Percentiles rank a stretch among this genome's conserved stretches.
phyloP scores from a whole-genome alignment of 768 basidiomycete species.

The Pulveroboletus ravenelii region DNA sequence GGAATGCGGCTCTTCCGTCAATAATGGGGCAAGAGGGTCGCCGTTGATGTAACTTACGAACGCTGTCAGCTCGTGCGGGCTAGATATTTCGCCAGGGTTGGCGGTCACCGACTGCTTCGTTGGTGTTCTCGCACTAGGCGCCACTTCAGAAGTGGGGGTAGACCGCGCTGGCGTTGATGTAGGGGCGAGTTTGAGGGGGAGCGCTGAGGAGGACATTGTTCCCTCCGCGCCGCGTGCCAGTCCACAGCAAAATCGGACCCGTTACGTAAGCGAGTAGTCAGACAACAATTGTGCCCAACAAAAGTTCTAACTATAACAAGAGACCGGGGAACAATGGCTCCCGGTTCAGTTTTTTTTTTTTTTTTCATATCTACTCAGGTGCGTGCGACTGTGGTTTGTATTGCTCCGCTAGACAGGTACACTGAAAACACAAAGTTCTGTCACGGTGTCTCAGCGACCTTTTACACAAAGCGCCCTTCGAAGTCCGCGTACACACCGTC shows the following conservation, averaged over 20 bases:
- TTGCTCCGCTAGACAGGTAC: too few species aligned
- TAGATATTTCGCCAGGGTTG: conserved; percentile 67
- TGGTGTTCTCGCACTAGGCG: conserved; percentile 37
- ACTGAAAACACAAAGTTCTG: not conserved
- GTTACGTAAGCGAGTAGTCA: conserved; percentile 6
- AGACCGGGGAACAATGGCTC: too few species aligned
- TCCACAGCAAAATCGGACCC: not conserved
- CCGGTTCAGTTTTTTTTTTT: too few species aligned
- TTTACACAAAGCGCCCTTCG: not conserved
- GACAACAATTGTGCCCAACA: too few species aligned
- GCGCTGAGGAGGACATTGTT: conserved; percentile 48
- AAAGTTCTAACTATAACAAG: too few species aligned
- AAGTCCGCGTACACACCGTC: not conserved
- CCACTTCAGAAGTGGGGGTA: conserved; percentile 14
- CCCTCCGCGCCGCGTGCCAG: not conserved
- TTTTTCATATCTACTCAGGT: too few species aligned
- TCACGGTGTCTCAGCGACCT: not conserved
- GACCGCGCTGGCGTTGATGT: conserved; percentile 49
- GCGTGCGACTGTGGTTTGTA: too few species aligned
- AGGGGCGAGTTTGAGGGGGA: conserved; percentile 62
- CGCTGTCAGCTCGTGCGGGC: conserved; percentile 90
- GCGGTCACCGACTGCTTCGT: conserved; percentile 39
- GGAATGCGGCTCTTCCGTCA: not conserved
- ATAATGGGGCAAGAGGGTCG: conserved; percentile 1
- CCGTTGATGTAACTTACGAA: conserved; percentile 57